Conservation (phyloP, 2,329 filamentous ascomycete genomes). For the Trichophyton benhamiae region DNA sequence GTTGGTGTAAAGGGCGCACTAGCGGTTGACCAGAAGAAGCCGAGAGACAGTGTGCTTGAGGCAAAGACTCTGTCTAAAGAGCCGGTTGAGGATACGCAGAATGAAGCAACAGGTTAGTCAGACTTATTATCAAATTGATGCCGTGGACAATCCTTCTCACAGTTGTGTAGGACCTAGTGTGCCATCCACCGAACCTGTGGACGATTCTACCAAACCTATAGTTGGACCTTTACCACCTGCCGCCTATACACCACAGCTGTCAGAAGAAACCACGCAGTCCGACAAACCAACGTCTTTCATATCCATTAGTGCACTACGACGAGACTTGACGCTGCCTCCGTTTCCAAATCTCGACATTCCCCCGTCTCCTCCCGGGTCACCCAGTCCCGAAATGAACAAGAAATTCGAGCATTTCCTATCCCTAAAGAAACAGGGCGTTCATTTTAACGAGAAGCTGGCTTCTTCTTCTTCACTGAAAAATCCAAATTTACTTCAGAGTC, state of each 20-base stretch:
- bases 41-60: not conserved
- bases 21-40: not conserved
- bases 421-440: conserved; percentile 49
- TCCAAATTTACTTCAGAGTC: conserved; percentile 43
- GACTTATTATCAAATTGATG: not conserved
- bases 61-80: not conserved
- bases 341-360: conserved; percentile 35
- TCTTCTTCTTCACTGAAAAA: conserved; percentile 47
- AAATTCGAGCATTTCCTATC: conserved; percentile 50
- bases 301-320: conserved; percentile 38
- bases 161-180: not conserved
- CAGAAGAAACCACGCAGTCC: conserved; percentile 7
- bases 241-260: conserved; percentile 8
- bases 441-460: conserved; percentile 52
- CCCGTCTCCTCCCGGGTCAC: conserved; percentile 36
- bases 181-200: conserved; percentile 12
- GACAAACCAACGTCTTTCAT: conserved; percentile 38
- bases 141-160: not conserved
- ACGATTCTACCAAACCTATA: conserved; percentile 11
- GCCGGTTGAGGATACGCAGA: not conserved
- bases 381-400: conserved; percentile 35
- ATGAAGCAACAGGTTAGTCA: not conserved
- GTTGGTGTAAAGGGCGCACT: not conserved
- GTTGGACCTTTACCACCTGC: conserved; percentile 27
- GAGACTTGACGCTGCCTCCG: conserved; percentile 44